Conservation (phyloP, 768 basidiomycete species). For the Xerocomus potaroensis region DNA sequence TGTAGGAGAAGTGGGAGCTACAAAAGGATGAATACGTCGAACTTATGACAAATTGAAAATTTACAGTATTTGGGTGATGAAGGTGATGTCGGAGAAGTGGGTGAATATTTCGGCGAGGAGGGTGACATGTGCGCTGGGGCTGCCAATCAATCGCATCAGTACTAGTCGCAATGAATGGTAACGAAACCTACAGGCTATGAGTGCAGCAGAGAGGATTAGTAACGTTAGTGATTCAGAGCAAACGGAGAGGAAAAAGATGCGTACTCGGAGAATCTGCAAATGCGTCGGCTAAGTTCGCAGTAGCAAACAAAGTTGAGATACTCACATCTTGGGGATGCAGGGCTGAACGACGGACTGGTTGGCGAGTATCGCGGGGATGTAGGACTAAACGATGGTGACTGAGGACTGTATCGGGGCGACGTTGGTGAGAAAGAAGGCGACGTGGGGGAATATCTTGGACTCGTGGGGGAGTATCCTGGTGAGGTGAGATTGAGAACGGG, state of each 20-base stretch:
- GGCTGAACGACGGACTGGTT: conserved; percentile 87
- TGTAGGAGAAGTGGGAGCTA: conserved; percentile 82
- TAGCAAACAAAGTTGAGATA: conserved; percentile 9
- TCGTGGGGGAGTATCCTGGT: conserved; percentile 63
- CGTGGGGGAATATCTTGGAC: conserved; percentile 82
- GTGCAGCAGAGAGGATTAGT: not conserved
- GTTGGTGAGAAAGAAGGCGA: conserved; percentile 84
- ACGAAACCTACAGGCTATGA: conserved; percentile 56
- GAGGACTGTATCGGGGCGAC: conserved; percentile 80
- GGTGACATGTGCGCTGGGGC: conserved; percentile 83
- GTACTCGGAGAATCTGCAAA: conserved; percentile 73
- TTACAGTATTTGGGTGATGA: conserved; percentile 90
- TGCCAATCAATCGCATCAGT: conserved; percentile 26
- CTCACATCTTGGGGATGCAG: conserved; percentile 88
- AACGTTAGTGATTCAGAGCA: conserved; percentile 22
- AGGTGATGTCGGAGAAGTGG: conserved; percentile 88
- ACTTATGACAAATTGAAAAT: conserved; percentile 23
- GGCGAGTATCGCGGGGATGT: conserved; percentile 89
- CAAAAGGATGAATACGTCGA: conserved; percentile 10
- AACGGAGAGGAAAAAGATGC: conserved; percentile 28
- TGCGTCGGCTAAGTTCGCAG: not conserved
- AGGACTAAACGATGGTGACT: conserved; percentile 87
- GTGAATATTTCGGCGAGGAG: conserved; percentile 89
- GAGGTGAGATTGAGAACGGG: conserved; percentile 80
- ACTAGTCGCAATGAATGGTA: not conserved